These are phyloP conservation scores for Radiomyces spectabilis DNA, from an alignment of 192 early-diverging fungal genomes.

Conservation along the genomic window DNA sequence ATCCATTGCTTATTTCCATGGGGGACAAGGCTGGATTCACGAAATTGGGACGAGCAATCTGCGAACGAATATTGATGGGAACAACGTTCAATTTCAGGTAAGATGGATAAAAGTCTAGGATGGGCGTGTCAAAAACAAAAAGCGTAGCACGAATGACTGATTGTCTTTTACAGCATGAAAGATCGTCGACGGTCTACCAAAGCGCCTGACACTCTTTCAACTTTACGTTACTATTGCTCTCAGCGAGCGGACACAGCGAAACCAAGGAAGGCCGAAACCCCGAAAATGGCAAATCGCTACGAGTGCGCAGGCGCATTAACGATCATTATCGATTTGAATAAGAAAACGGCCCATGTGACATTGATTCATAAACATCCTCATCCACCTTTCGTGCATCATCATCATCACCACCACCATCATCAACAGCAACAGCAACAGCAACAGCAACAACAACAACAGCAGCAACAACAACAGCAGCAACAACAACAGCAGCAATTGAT, in stretches of 20 bases:
- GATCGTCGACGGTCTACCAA: slow-evolving; percentile 24
- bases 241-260: slow-evolving; percentile 26
- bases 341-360: slow-evolving; percentile 21
- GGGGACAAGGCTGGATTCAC: slow-evolving; percentile 16
- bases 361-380: slow-evolving; percentile 25
- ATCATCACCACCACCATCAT: slow-evolving; percentile 12
- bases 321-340: slow-evolving; percentile 25
- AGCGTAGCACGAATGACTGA: not conserved
- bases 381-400: slow-evolving; percentile 17
- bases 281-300: slow-evolving; percentile 22
- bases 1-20: slow-evolving; percentile 6
- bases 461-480: slow-evolving; percentile 9
- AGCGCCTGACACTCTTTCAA: slow-evolving; percentile 20
- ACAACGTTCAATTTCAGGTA: slow-evolving; percentile 31
- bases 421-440: not conserved
- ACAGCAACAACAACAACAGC: not conserved
- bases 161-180: slow-evolving; percentile 16
- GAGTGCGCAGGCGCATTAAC: slow-evolving; percentile 25
- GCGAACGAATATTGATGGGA: slow-evolving; percentile 23
- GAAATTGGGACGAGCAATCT: slow-evolving; percentile 21
- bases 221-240: slow-evolving; percentile 28
- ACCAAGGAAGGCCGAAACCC: slow-evolving; percentile 22
- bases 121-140: not conserved
- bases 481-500: slow-evolving; percentile 1
- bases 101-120: not conserved